Base-by-base conservation (phyloP, 2,329 filamentous ascomycete genomes). In the Thielaviopsis populi region DNA sequence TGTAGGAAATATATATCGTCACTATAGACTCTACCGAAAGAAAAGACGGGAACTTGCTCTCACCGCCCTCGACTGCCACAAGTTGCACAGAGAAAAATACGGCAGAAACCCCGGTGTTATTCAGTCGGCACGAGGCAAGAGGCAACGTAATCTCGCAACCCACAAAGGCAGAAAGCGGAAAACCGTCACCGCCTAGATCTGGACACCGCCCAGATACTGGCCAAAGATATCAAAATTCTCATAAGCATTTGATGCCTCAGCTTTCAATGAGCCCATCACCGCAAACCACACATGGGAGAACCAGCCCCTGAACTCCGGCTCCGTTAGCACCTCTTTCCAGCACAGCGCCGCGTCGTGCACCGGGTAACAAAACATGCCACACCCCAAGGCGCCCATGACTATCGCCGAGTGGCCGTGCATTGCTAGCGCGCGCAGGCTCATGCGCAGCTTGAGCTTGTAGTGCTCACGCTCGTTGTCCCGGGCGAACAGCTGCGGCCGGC, bases 341-440 rank as follows among this genome's bases (percentile, higher is more conserved):
- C 83, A 84, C 41, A 73, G 66, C 1, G 82, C 84, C n/a, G 89
- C 81, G 66, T 83, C 82, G 40, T 74, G 72, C 0, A 77, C 76
- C 8, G 86, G 86, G 70, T 88, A 87, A 0, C 68, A 69, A 70
- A 87, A 88, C 0, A 80, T 84, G 2, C 86, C 86, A 68, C 86
- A 89, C 0, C 86, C 86, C 60, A 89, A 70, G 0, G 86, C 85
- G 0, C 86, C 86, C 1, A 90, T 75, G 4, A 89, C 81, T 8
- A 89, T 72, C 68, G 79, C 75, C 24, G 78, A 75, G 69, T 87
- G 83, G 1, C 76, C 76, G 33, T 80, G 75, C 3, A 70, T 70
- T n/a, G 78, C 84, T 1, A 84, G 83, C 64, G 84, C 78, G 3
- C 85, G 76, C 61, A 88, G 72, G 19, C 79, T 76, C 19, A 85